phyloP scores from a whole-genome alignment of 495 filamentous ascomycete species.

The Neurospora sp. region DNA sequence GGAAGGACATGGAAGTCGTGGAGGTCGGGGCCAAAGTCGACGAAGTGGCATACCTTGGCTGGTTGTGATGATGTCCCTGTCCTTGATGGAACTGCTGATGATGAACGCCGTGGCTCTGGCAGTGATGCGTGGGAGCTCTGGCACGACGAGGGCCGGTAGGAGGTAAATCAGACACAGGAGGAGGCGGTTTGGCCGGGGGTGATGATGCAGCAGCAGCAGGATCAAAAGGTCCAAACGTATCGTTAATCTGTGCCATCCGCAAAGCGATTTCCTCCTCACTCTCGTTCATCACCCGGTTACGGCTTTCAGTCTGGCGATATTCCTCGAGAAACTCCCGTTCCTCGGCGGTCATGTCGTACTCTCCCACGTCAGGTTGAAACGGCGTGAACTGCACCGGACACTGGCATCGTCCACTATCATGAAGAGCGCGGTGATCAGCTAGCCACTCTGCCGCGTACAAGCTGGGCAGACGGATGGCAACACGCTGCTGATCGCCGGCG shows the following conservation, averaged over 20 bases:
- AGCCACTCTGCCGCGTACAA: constrained; percentile 34
- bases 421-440: constrained; percentile 26
- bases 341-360: constrained; percentile 5
- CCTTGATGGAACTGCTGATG: background rate
- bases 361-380: constrained; percentile 10
- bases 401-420: constrained; percentile 21
- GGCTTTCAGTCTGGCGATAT: constrained; percentile 8
- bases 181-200: background rate
- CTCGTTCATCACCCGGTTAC: background rate
- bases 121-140: background rate
- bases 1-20: background rate
- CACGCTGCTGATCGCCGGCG: constrained; percentile 2
- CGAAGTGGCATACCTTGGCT: background rate
- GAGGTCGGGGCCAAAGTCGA: background rate
- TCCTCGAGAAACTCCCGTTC: constrained; percentile 5
- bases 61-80: background rate
- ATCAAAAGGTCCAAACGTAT: constrained; percentile 7
- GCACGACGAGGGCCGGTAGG: constrained; percentile 6
- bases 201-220: background rate
- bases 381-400: constrained; percentile 22
- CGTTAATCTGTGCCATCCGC: constrained; percentile 9
- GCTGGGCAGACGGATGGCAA: constrained; percentile 23
- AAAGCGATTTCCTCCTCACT: background rate
- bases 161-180: background rate
- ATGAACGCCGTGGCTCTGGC: background rate